phyloP scores from a whole-genome alignment of 768 basidiomycete genomes.

The Termitomyces sp. region DNA sequence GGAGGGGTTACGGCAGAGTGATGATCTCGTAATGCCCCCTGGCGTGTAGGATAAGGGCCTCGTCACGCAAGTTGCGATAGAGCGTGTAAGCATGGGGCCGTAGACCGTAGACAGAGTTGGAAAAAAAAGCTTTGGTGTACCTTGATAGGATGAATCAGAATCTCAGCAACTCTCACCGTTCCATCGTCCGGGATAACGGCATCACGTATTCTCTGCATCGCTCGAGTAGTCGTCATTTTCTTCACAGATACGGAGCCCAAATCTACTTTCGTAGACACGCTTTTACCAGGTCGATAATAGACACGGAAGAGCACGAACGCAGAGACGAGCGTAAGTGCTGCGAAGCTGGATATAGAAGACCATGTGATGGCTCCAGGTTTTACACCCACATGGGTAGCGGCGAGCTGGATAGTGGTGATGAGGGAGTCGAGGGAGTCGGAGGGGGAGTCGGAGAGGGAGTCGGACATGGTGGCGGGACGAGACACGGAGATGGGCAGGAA shows the following conservation, averaged over 20 bases:
- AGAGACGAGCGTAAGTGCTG: slow-evolving; percentile 1
- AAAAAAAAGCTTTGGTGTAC: slow-evolving; percentile 19
- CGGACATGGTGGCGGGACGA: not conserved
- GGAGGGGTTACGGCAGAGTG: not conserved
- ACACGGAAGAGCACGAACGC: slow-evolving; percentile 7
- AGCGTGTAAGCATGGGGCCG: no score
- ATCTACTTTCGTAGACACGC: not conserved
- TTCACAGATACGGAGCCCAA: not conserved
- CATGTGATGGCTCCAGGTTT: slow-evolving; percentile 5
- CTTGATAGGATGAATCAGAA: slow-evolving; percentile 68
- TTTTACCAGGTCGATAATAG: not conserved
- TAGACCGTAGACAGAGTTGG: no score
- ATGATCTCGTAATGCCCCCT: not conserved
- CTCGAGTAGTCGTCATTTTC: not conserved
- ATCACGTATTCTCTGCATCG: slow-evolving; percentile 4
- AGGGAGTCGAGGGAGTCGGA: not conserved
- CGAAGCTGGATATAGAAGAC: slow-evolving; percentile 2
- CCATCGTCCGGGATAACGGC: slow-evolving; percentile 17
- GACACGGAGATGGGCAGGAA: no score
- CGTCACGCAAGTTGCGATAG: not conserved
- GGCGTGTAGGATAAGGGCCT: no score
- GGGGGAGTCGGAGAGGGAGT: no score
- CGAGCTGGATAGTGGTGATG: slow-evolving; percentile 7
- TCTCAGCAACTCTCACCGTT: slow-evolving; percentile 43
- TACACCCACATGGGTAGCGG: slow-evolving; percentile 2